These are phyloP conservation scores for Phytophthora fragariaefolia DNA, from an alignment of 352 stramenopile species.

Conservation along the genomic window DNA sequence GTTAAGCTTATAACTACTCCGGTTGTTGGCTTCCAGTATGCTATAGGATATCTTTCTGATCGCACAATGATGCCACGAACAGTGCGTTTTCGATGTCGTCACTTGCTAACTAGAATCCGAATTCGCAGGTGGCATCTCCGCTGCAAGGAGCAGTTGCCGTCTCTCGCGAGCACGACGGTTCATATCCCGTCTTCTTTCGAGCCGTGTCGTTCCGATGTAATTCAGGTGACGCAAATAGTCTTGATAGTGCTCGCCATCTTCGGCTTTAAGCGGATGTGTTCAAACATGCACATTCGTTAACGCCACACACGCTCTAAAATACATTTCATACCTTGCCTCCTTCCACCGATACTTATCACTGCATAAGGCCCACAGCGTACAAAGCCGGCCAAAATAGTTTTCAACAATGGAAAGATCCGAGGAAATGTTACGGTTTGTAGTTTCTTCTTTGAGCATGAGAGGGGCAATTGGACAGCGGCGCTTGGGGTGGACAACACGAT, in stretches of 20 bases:
- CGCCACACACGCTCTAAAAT: slow-evolving; percentile 9
- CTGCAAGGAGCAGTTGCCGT: too few relatives aligned
- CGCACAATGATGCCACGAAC: too few relatives aligned
- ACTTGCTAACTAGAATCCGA: background rate
- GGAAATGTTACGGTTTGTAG: background rate
- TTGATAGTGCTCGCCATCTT: slow-evolving; percentile 2
- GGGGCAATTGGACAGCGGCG: background rate
- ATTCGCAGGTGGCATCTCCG: too few relatives aligned
- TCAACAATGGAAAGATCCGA: slow-evolving; percentile 2
- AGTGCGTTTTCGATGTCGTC: too few relatives aligned
- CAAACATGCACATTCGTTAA: slow-evolving; percentile 3
- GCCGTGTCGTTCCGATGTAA: background rate
- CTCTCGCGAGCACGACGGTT: background rate
- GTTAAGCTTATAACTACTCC: too few relatives aligned
- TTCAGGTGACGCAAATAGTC: slow-evolving; percentile 6
- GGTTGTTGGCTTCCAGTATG: too few relatives aligned
- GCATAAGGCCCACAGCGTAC: slow-evolving; percentile 8
- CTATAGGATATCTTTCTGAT: too few relatives aligned
- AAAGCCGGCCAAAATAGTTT: slow-evolving; percentile 12
- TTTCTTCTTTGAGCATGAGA: background rate
- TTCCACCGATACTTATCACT: slow-evolving; percentile 14
- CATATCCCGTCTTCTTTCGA: background rate
- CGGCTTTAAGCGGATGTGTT: background rate
- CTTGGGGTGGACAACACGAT: slow-evolving; percentile 3
- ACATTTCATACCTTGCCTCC: slow-evolving; percentile 13